Evolutionary conservation across 257 asterid genomes (phyloP).

Genomic region (Solanum ossicruentum): DNA sequence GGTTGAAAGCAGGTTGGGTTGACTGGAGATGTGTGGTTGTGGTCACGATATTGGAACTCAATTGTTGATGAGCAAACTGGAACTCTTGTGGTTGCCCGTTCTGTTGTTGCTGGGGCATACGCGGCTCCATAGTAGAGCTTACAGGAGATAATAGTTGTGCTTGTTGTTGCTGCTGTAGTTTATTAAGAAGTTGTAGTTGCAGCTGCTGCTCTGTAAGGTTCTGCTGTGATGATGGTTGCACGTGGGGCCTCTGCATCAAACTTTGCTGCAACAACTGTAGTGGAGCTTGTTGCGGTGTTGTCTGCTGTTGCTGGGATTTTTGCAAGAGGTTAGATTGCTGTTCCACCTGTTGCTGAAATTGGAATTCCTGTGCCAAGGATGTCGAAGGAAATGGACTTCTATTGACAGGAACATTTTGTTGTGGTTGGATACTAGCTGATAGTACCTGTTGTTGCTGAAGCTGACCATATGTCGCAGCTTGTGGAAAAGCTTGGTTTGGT

Average conservation of each 20-base stretch:
- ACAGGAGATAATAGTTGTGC: conserved; percentile 31
- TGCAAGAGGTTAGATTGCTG: conserved; percentile 36
- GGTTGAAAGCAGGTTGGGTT: conserved; percentile 46
- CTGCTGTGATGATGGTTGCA: conserved; percentile 42
- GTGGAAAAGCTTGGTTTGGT: conserved; percentile 41
- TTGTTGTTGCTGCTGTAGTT: conserved; percentile 50
- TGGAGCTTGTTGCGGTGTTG: conserved; percentile 39
- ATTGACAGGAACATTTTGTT: conserved; percentile 25
- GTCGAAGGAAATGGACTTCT: conserved; percentile 37
- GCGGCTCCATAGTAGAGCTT: conserved; percentile 42
- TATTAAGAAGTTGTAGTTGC: conserved; percentile 70
- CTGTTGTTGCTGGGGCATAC: conserved; percentile 46
- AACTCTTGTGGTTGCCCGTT: conserved; percentile 36
- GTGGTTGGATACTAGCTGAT: conserved; percentile 24
- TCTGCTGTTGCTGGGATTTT: conserved; percentile 51
- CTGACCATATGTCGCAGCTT: conserved; percentile 32
- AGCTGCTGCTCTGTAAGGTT: conserved; percentile 57
- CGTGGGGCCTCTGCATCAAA: conserved; percentile 38
- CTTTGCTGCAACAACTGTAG: conserved; percentile 39
- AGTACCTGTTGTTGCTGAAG: conserved; percentile 52
- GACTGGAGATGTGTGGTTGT: conserved; percentile 44
- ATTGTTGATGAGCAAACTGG: conserved; percentile 27
- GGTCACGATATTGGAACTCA: conserved; percentile 33
- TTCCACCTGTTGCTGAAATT: conserved; percentile 51
- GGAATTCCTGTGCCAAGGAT: conserved; percentile 46